Evolutionary conservation across 1,284 basidiomycete species (phyloP).

Genomic region (Cutaneotrichosporon cyanovorans): DNA sequence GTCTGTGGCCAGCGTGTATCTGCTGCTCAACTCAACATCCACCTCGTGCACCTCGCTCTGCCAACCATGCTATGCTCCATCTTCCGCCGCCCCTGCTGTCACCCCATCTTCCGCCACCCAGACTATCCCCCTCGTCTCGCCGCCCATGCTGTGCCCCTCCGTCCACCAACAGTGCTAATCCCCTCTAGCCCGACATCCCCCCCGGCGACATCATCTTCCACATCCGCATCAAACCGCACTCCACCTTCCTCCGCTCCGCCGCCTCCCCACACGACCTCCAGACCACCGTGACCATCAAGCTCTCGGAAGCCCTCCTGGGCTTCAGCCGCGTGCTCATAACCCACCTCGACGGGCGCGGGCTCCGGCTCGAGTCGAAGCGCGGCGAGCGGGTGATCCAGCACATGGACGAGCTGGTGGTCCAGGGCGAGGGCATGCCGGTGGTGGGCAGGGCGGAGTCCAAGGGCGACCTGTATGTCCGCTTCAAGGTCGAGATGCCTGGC

Average conservation of each 20-base stretch:
- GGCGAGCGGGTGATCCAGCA: slow-evolving; percentile 65
- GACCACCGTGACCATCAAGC: slow-evolving; percentile 54
- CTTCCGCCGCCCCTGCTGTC: too few species aligned
- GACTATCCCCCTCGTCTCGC: too few species aligned
- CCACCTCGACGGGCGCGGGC: slow-evolving; percentile 81
- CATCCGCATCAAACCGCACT: slow-evolving; percentile 61
- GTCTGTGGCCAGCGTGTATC: too few species aligned
- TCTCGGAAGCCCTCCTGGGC: slow-evolving; percentile 87
- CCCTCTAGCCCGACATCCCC: slow-evolving; percentile 67
- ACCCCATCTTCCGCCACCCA: too few species aligned
- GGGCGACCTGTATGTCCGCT: slow-evolving; percentile 72
- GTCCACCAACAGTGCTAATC: slow-evolving; percentile 8
- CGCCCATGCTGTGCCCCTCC: too few species aligned
- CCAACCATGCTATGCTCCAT: too few species aligned
- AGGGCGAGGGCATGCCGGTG: slow-evolving; percentile 79
- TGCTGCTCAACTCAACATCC: too few species aligned
- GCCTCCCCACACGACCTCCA: slow-evolving; percentile 26
- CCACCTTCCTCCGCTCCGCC: slow-evolving; percentile 53
- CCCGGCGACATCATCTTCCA: slow-evolving; percentile 84
- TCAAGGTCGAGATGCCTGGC: slow-evolving; percentile 69
- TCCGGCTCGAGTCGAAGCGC: slow-evolving; percentile 63
- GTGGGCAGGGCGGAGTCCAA: slow-evolving; percentile 55
- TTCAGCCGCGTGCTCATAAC: slow-evolving; percentile 78
- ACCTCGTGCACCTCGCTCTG: too few species aligned
- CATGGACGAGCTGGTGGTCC: slow-evolving; percentile 63